A percentile compares a stretch with the other conserved stretches of the same genome.
phyloP scores from a whole-genome alignment of 2,329 filamentous ascomycete genomes.

The Beauveria australis region DNA sequence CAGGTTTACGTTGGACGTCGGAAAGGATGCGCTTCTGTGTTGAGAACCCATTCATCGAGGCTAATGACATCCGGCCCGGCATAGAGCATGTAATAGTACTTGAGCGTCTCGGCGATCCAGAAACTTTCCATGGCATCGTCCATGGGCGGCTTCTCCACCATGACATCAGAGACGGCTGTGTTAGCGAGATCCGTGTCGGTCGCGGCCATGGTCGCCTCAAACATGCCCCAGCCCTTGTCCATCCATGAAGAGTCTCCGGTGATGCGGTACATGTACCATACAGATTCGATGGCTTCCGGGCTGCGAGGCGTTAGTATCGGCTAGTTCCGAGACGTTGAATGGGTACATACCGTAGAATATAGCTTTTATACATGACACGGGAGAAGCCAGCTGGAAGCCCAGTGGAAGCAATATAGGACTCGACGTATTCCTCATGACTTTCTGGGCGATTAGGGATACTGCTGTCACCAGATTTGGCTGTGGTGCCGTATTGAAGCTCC shows the following conservation, averaged over 20 bases:
- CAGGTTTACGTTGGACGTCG: constrained; percentile 29
- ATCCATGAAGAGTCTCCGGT: constrained; percentile 69
- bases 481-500: constrained; percentile 29
- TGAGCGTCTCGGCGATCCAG: constrained; percentile 84
- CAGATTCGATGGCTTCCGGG: constrained; percentile 79
- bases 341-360: constrained; percentile 51
- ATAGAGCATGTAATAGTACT: constrained; percentile 85
- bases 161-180: constrained; percentile 61
- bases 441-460: constrained; percentile 27
- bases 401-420: constrained; percentile 33
- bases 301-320: constrained; percentile 29
- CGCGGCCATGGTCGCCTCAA: constrained; percentile 57
- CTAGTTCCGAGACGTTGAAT: background rate
- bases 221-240: constrained; percentile 85
- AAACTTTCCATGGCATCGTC: constrained; percentile 75
- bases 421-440: constrained; percentile 47
- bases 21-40: constrained; percentile 56
- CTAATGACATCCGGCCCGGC: constrained; percentile 56
- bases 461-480: constrained; percentile 8
- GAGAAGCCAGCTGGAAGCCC: constrained; percentile 44
- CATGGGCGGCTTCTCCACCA: constrained; percentile 31
- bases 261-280: constrained; percentile 87
- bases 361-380: constrained; percentile 36
- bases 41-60: constrained; percentile 61
- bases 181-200: constrained; percentile 61